Evolutionary conservation across 257 asterid genomes (phyloP), one percentile per base, ranked within the genome.

Genomic region (Penstemon davidsonii): DNA sequence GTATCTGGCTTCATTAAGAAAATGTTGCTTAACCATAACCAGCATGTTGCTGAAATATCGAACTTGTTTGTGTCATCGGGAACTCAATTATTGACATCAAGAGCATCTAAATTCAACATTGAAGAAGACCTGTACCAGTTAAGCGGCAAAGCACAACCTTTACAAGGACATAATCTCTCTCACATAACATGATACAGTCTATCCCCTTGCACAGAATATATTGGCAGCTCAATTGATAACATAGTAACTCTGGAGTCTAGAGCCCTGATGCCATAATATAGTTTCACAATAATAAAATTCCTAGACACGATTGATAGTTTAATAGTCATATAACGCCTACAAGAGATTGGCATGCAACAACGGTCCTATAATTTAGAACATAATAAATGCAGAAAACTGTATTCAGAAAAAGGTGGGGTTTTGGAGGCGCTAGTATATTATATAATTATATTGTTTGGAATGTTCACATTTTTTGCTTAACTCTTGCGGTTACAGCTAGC

Each of bases 21-120:
- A 25, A 25, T 25, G 33, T 25, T 25, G 33, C 33, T 25, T 0
- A 25, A 25, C 33, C 33, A 25, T 25, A 25, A 19, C 50, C 62
- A 37, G 44, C 4, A 10, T 1, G 43, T 18, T 67, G 13, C 61
- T 5, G 19, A 39, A 46, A 25, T 33, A 19, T 55, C 54, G 38
- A 42, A 55, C 42, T 10, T 5, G 9, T 42, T 60, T 6, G 3
- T 42, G 67, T 8, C 10, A 41, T 11, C 25, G 39, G n/a, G 19
- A 3, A 42, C 54, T 15, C 7, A 61, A 61, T 3, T n/a, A 8
- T 10, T 44, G 41, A 44, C 13, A 61, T 43, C 18, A 15, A 18
- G 15, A 59, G 18, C 54, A 8, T 15, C 66, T 42, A 43, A 46
- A 59, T 6, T 61, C 67, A 61, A 61, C 67, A 33, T 61, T 61